Conservation (phyloP, 768 basidiomycete species). For the Porphyrellus cyaneotinctus region DNA sequence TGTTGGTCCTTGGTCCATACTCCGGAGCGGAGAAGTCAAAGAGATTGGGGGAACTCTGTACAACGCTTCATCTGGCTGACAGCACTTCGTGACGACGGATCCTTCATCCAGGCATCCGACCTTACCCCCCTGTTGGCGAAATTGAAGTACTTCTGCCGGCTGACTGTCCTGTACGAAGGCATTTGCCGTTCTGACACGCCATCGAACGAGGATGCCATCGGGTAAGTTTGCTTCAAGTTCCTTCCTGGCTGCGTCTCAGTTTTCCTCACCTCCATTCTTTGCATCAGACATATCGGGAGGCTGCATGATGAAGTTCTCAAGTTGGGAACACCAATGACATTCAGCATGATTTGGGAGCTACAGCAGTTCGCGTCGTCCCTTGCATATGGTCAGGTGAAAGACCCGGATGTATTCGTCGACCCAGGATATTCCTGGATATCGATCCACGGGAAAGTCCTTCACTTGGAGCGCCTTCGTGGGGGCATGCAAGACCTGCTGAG, state of each 20-base stretch:
- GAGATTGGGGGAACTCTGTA: neutral
- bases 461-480: neutral
- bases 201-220: neutral
- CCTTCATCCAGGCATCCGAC: neutral
- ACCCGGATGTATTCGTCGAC: neutral
- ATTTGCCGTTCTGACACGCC: neutral
- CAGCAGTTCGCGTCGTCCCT: neutral
- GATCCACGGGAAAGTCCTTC: neutral
- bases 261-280: neutral
- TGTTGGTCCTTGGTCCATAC: neutral
- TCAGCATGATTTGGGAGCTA: neutral
- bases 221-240: neutral
- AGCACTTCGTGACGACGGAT: neutral
- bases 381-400: neutral
- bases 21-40: neutral
- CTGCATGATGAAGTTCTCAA: neutral
- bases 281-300: neutral
- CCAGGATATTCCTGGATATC: neutral
- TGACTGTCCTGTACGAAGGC: neutral
- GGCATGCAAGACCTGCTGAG: neutral
- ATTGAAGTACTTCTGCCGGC: conserved; percentile 2
- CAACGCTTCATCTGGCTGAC: conserved; percentile 1
- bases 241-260: neutral
- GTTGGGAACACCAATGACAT: neutral
- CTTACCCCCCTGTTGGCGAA: neutral